Conservation (phyloP, 2,329 filamentous ascomycete genomes). For the Fusarium cyanostomum region DNA sequence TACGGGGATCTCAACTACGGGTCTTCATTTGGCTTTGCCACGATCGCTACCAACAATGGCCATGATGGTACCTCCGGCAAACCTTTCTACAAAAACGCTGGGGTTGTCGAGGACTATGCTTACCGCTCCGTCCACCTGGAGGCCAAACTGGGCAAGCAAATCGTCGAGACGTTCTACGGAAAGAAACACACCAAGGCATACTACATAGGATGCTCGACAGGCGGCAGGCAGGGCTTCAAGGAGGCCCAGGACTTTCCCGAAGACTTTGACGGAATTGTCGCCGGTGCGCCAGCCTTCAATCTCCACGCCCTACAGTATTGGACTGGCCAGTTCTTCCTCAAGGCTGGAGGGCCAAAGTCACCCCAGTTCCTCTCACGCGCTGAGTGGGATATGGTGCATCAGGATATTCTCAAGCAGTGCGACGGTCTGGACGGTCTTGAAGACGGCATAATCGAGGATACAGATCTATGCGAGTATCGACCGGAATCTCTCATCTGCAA, state of each 20-base stretch:
- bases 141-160: conserved; percentile 18
- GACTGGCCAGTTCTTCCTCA: too few species aligned
- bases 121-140: conserved; percentile 24
- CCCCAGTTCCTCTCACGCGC: too few species aligned
- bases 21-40: conserved; percentile 53
- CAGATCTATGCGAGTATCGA: conserved; percentile 56
- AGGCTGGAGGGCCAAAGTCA: conserved; percentile 24
- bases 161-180: conserved; percentile 55
- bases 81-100: conserved; percentile 47
- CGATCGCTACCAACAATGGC: conserved; percentile 59
- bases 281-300: conserved; percentile 59
- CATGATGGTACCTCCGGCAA: conserved; percentile 53
- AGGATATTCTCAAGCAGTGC: conserved; percentile 59
- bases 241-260: conserved; percentile 62
- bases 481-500: conserved; percentile 53
- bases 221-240: conserved; percentile 67
- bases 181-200: conserved; percentile 55
- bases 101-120: conserved; percentile 50
- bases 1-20: conserved; percentile 50
- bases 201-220: conserved; percentile 67
- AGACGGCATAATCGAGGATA: conserved; percentile 61
- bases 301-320: conserved; percentile 54
- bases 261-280: conserved; percentile 63
- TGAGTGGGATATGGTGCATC: conserved; percentile 54
- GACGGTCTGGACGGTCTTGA: conserved; percentile 59